Conservation (phyloP, 2,329 filamentous ascomycete species). For the Penicillium sp. region DNA sequence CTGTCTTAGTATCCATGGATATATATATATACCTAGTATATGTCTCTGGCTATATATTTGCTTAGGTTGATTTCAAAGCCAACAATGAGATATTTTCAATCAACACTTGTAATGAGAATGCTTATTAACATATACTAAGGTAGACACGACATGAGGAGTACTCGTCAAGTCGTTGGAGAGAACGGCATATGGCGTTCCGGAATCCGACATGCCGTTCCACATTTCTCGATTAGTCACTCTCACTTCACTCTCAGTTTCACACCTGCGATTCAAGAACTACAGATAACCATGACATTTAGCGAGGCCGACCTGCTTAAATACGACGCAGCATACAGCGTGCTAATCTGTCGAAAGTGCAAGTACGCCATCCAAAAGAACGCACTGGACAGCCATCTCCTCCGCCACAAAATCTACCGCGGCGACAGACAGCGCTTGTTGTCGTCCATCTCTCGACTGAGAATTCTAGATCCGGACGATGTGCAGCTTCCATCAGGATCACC, state of each 20-base stretch:
- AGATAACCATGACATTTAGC: too few species aligned
- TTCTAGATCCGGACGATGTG: slow-evolving; percentile 8
- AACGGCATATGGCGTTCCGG: too few species aligned
- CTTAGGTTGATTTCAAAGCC: too few species aligned
- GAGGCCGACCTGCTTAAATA: slow-evolving; percentile 4
- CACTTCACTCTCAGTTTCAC: too few species aligned
- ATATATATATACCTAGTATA: too few species aligned
- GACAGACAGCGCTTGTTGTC: slow-evolving; percentile 1
- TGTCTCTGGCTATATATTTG: too few species aligned
- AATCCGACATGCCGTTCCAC: not conserved
- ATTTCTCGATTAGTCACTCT: too few species aligned
- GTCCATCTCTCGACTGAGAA: not conserved
- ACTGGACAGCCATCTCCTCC: slow-evolving; percentile 7
- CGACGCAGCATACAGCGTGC: not conserved
- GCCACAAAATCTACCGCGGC: slow-evolving; percentile 11
- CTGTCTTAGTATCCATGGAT: too few species aligned
- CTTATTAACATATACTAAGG: not conserved
- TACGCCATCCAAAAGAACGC: slow-evolving; percentile 14
- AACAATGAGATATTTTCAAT: not conserved
- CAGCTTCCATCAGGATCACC: not conserved
- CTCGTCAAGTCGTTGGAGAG: too few species aligned
- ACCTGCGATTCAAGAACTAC: too few species aligned
- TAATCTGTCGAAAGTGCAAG: slow-evolving; percentile 11
- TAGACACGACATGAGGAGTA: not conserved
- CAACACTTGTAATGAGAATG: not conserved